Evolutionary conservation across 2,329 filamentous ascomycete species (phyloP), one percentile per base, ranked within the genome.

Genomic region (Aureobasidium vineae): DNA sequence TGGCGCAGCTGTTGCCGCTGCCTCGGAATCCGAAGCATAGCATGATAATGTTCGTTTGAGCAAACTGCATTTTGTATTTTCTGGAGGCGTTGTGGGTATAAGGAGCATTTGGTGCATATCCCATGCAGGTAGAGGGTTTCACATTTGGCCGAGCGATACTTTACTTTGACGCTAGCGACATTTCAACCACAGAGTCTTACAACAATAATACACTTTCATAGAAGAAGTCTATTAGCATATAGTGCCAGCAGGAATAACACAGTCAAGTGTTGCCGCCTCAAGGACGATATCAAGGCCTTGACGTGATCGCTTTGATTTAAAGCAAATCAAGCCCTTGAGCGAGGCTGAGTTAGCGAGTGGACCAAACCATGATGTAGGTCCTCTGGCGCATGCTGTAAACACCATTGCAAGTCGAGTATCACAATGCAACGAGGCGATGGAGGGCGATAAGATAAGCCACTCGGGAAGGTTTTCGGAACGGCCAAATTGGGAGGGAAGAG

Each of bases 1-100:
- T 50, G 90, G 90, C 3, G 90, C 90, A 3, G 90, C 90, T 1
- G 89, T 93, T 16, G 88, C 90, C 1, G 81, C 75, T 21, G 66
- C 68, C 4, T 68, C 60, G 2, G 60, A 59, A 40, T 41, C 45
- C 4, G 65, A 49, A 21, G 26, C 23, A 28, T 65, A 50, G 52
- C 5, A 53, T 15, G 5, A 16, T 23, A 5, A 28, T 21, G 28
- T 16, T 61, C 31, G 19, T 47, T 21, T 19, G 15, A 38, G 28
- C 41, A n/a, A n/a, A 49, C 1, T 38, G 57, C 57, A 61, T 47
- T 61, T 49, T 31, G 26, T 59, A 10, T 36, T 26, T 53, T 33
- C n/a, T 33, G 15, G 11, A 41, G 59, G 59, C 41, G 59, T 63
- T 41, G 10, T 41, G 59, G 59, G 41, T 38, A 63, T 36, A 63